Conservation (phyloP, 1,284 basidiomycete genomes). For the Irpex sp. region DNA sequence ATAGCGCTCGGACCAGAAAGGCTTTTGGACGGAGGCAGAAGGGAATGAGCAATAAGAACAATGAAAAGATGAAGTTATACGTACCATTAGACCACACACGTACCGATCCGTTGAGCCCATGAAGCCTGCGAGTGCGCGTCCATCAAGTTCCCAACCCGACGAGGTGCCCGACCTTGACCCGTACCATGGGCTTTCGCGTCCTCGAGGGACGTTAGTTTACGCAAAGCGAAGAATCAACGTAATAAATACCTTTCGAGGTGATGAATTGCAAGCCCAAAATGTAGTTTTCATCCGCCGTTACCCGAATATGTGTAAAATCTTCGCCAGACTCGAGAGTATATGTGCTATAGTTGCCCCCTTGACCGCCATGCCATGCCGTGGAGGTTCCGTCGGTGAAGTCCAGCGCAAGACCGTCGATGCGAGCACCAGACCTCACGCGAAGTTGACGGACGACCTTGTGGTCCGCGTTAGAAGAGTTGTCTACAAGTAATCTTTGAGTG, state of each 20-base stretch:
- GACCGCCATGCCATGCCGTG: constrained; percentile 4
- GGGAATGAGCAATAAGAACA: background rate
- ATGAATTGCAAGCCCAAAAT: constrained; percentile 3
- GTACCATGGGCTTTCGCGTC: constrained; percentile 4
- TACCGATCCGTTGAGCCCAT: background rate
- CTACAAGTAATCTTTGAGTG: background rate
- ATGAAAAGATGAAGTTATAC: background rate
- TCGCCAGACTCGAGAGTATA: background rate
- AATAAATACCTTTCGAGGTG: constrained; percentile 5
- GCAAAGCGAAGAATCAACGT: background rate
- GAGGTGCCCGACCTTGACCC: background rate
- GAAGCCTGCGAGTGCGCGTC: constrained; percentile 6
- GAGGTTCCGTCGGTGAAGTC: constrained; percentile 3
- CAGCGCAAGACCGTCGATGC: constrained; percentile 1
- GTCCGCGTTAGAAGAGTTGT: background rate
- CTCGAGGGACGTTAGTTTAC: background rate
- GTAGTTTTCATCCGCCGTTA: background rate
- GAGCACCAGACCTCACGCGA: background rate
- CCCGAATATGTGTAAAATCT: constrained; percentile 5
- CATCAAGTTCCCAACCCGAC: constrained; percentile 3
- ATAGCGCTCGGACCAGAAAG: constrained; percentile 6
- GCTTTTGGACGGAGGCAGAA: background rate
- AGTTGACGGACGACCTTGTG: background rate
- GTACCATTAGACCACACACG: constrained; percentile 7
- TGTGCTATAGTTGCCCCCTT: background rate